These are phyloP conservation scores for Colletotrichum sansevieriae DNA, from an alignment of 2,329 filamentous ascomycete species.

Conservation along the genomic window DNA sequence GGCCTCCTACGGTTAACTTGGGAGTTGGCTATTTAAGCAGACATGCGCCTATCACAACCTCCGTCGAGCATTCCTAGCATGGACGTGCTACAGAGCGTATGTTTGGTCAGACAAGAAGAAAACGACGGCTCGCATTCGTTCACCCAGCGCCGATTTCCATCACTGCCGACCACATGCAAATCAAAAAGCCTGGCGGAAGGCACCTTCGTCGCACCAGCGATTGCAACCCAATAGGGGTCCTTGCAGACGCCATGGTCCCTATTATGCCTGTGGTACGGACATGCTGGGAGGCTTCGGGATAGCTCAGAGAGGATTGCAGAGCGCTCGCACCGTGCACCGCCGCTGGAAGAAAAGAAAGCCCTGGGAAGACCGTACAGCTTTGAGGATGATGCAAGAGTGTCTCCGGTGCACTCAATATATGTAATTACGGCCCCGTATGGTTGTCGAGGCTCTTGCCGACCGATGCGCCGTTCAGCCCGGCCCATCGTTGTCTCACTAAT, in stretches of 20 bases:
- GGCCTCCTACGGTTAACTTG: background rate
- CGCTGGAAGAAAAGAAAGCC: constrained; percentile 31
- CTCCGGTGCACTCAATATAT: constrained; percentile 37
- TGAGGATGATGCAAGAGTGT: constrained; percentile 41
- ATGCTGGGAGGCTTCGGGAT: constrained; percentile 19
- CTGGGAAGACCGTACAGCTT: constrained; percentile 20
- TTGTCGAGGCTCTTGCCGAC: constrained; percentile 44
- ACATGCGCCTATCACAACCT: background rate
- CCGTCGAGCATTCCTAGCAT: background rate
- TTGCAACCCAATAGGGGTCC: background rate
- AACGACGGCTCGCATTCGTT: background rate
- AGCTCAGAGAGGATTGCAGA: background rate
- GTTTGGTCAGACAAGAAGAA: too few species aligned
- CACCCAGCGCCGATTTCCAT: background rate
- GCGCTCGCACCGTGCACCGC: constrained; percentile 13
- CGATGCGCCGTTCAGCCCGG: constrained; percentile 42
- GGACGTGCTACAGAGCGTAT: background rate
- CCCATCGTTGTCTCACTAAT: constrained; percentile 41
- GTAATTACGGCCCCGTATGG: constrained; percentile 37
- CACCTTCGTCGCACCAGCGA: constrained; percentile 3
- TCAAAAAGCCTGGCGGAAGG: constrained; percentile 4
- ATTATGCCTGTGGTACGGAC: constrained; percentile 1
- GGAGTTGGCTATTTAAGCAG: background rate
- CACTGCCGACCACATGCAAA: constrained; percentile 16
- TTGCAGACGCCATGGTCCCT: constrained; percentile 16